phyloP scores from a whole-genome alignment of 169 alveolate species.

The Eimeria necatrix region DNA sequence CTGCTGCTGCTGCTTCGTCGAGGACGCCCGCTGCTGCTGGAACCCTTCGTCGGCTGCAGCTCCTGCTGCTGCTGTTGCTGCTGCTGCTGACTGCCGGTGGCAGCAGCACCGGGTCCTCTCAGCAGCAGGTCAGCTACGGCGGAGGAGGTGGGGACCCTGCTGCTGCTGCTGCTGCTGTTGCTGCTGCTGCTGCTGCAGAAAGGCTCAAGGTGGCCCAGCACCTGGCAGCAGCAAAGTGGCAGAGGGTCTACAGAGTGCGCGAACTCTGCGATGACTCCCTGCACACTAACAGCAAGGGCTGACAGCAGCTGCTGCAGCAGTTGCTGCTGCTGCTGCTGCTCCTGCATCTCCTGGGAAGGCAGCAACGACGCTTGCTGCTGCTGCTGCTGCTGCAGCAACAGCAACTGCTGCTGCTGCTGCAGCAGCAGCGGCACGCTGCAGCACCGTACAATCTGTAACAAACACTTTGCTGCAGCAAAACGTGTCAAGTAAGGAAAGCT shows the following conservation, averaged over 20 bases:
- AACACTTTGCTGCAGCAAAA: conserved; percentile 18
- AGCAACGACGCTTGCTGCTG: conserved; percentile 1
- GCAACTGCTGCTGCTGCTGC: conserved; percentile 58
- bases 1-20: conserved; percentile 29
- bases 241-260: conserved; percentile 16
- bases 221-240: conserved; percentile 36
- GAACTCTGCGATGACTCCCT: conserved; percentile 20
- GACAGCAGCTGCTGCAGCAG: conserved; percentile 65
- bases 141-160: conserved; percentile 3
- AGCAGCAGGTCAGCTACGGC: conserved; percentile 48
- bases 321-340: conserved; percentile 42
- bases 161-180: conserved; percentile 52
- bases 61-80: conserved; percentile 38
- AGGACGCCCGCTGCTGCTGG: conserved; percentile 36
- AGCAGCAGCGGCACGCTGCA: conserved; percentile 39
- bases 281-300: not conserved
- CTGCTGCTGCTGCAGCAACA: conserved; percentile 22
- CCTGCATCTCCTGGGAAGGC: not conserved
- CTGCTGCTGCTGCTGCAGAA: conserved; percentile 23
- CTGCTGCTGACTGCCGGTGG: conserved; percentile 54
- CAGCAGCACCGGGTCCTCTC: not conserved
- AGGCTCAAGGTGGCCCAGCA: conserved; percentile 5
- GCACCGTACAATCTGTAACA: conserved; percentile 16
- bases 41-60: too few species aligned
- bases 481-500: conserved; percentile 29